Evolutionary conservation across 176 grass and related monocot species (phyloP).

Genomic region (maize (Zea mays)): DNA sequence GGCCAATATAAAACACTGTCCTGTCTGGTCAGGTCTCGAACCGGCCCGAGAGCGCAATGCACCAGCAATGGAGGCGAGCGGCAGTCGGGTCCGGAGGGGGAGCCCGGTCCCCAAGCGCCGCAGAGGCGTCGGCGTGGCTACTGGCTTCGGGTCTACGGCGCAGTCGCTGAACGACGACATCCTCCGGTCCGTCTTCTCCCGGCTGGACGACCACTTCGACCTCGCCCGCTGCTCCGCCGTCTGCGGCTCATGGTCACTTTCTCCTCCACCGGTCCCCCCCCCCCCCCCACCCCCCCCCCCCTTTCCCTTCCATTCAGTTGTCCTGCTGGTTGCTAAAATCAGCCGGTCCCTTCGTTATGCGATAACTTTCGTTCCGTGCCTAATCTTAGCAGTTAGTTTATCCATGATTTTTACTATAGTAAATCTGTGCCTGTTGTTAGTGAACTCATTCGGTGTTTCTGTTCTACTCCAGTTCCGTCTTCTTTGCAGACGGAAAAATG

Average conservation of each 20-base stretch:
- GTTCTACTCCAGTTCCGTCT: not conserved
- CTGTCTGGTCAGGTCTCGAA: not conserved
- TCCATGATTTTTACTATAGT: not conserved
- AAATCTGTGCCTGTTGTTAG: not conserved
- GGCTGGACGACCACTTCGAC: constrained; percentile 80
- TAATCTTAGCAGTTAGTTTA: not conserved
- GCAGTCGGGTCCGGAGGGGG: constrained; percentile 37
- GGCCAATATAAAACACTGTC: no score
- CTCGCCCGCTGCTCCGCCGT: constrained; percentile 86
- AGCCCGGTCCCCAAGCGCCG: constrained; percentile 20
- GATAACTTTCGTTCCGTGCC: not conserved
- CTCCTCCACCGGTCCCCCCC: not conserved
- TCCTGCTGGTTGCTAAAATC: constrained; percentile 4
- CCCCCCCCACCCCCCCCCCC: not conserved
- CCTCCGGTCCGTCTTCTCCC: constrained; percentile 70
- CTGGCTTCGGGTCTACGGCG: constrained; percentile 23
- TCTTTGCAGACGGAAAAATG: not conserved
- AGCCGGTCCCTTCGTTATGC: not conserved
- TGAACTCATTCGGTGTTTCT: not conserved
- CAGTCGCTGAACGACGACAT: constrained; percentile 55
- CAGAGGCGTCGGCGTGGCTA: not conserved
- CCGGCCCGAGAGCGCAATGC: not conserved
- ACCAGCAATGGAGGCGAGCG: constrained; percentile 47
- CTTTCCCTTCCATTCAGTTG: not conserved
- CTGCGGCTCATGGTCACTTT: constrained; percentile 69